Evolutionary conservation across 2,329 filamentous ascomycete genomes (phyloP), one percentile per base, ranked within the genome.

Genomic region (Hypoxylon sp.): DNA sequence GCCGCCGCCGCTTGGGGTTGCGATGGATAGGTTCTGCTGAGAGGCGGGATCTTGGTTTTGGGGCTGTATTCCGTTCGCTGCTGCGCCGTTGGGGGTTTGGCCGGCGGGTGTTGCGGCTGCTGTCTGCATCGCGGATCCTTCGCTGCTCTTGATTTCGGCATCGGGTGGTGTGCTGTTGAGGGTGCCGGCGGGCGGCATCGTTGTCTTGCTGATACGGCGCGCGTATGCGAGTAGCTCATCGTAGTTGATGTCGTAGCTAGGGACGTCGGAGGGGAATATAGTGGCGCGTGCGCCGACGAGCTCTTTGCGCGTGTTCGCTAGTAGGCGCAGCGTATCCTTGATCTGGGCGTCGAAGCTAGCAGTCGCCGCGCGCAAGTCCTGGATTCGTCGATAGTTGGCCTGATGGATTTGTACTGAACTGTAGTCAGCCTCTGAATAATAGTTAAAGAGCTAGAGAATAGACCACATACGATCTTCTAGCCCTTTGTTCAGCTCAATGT

Each of bases 141-240:
- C 71, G 30, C 71, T 66, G 47, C 59, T 61, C 52, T 67, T 73
- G 45, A 56, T 54, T 51, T 61, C 55, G 74, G 78, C 52, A 74
- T 77, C 11, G 73, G 78, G 8, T 70, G 76, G 37, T 74, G 80
- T 65, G 74, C 79, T 61, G 67, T 84, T 83, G 11, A 82, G 77
- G 51, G 82, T 81, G 48, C 81, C 81, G 0, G 87, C 87, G 0
- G 90, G 90, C 0, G 93, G 92, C 11, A 93, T 84, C 0, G 93
- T 95, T 69, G 90, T 93, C 76, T 90, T 91, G 77, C 90, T 91
- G 74, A 96, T 96, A 69, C 90, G 89, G 45, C 90, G 90, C 21
- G 92, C 93, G 76, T 93, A 96, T 67, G 83, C 85, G 21, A 96
- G 88, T 0, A 96, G 87, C 70, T 94, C 90, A 46, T 88, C 85